These are phyloP conservation scores for Datisca glomerata DNA, from an alignment of 306 rosid genomes.

Conservation along the genomic window DNA sequence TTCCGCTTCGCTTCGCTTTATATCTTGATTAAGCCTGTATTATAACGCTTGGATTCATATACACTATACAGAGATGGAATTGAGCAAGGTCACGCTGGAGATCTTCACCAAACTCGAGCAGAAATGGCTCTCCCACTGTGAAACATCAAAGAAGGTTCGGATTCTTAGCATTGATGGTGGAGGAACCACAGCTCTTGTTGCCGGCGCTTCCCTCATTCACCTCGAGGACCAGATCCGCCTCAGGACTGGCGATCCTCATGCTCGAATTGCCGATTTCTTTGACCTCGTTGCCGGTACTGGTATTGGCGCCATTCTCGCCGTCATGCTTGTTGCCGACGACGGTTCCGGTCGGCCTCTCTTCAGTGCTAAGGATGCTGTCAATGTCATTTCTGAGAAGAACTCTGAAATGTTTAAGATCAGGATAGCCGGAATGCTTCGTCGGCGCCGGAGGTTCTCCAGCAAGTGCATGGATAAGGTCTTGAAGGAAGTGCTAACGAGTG, in stretches of 20 bases:
- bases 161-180: slow-evolving; percentile 95
- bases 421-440: slow-evolving; percentile 26
- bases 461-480: slow-evolving; percentile 54
- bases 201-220: slow-evolving; percentile 55
- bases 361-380: slow-evolving; percentile 57
- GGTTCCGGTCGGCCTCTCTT: slow-evolving; percentile 57
- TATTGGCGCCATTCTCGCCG: slow-evolving; percentile 77
- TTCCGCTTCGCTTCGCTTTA: no score
- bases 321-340: slow-evolving; percentile 53
- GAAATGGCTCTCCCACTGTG: slow-evolving; percentile 80
- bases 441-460: slow-evolving; percentile 43
- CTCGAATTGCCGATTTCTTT: slow-evolving; percentile 65
- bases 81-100: slow-evolving; percentile 58
- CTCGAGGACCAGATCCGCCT: slow-evolving; percentile 95
- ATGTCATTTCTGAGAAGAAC: slow-evolving; percentile 20
- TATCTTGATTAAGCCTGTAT: no score
- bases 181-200: slow-evolving; percentile 59
- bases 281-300: slow-evolving; percentile 83
- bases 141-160: slow-evolving; percentile 45
- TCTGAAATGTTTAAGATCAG: slow-evolving; percentile 34
- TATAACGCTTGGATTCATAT: no score
- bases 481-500: slow-evolving; percentile 38
- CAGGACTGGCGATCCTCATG: slow-evolving; percentile 51
- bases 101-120: slow-evolving; percentile 86
- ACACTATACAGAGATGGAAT: no score